Conservation (phyloP, 345 rosid genomes). For the Draba incana region DNA sequence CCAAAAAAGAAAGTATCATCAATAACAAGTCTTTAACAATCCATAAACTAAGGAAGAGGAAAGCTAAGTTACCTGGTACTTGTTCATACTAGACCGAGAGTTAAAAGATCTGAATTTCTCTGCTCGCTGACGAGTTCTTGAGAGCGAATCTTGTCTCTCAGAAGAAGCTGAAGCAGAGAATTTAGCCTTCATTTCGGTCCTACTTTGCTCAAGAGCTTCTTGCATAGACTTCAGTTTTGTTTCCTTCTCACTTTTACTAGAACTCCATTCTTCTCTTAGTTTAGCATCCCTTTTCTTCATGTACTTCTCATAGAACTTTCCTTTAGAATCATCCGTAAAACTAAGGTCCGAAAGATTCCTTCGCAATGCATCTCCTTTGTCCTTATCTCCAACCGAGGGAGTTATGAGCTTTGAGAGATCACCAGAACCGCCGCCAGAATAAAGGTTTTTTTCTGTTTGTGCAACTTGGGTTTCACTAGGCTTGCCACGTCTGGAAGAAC, state of each 20-base stretch:
- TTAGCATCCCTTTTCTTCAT: constrained; percentile 88
- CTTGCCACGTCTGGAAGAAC: constrained; percentile 64
- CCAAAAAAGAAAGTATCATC: constrained; percentile 42
- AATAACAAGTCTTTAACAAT: constrained; percentile 13
- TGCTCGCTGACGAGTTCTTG: constrained; percentile 51
- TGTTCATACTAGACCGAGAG: constrained; percentile 51
- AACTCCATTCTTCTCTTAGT: constrained; percentile 77
- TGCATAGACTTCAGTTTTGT: constrained; percentile 81
- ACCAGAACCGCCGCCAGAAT: constrained; percentile 40
- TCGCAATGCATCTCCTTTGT: constrained; percentile 45
- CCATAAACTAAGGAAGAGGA: not conserved
- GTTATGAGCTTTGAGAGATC: constrained; percentile 46
- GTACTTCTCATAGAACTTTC: constrained; percentile 68
- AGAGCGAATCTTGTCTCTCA: constrained; percentile 48
- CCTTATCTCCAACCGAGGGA: constrained; percentile 43
- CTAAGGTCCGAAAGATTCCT: constrained; percentile 56
- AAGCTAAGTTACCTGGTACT: constrained; percentile 62
- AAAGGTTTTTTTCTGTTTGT: constrained; percentile 45
- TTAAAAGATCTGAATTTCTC: constrained; percentile 68
- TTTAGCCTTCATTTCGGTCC: constrained; percentile 74
- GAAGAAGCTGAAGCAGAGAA: constrained; percentile 47
- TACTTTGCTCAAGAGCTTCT: constrained; percentile 69
- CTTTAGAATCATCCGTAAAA: constrained; percentile 74
- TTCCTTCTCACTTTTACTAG: constrained; percentile 53
- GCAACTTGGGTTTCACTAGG: constrained; percentile 54